Base-by-base conservation (phyloP, 2,329 filamentous ascomycete species). In the Colletotrichum godetiae region DNA sequence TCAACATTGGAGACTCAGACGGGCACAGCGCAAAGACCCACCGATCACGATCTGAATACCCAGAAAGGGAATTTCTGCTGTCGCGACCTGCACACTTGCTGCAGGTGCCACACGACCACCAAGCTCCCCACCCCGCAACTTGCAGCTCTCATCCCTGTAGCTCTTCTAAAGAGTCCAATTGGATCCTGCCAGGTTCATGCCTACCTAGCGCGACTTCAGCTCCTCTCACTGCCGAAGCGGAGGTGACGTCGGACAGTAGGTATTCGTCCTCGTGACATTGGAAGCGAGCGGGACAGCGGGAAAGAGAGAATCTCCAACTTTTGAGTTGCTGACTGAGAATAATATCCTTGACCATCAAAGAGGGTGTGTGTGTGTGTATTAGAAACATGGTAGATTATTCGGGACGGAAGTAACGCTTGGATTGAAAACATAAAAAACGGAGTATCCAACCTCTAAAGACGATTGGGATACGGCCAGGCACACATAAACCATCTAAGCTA, bases 1-100 rank as follows among this genome's bases (percentile, higher is more conserved):
- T 42, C 37, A 13, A 7, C 37, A 42, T 15, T 19, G 15, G 37
- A 42, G 37, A 42, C 13, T 42, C 37, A 42, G 5, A 19, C 37
- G 15, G 13, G 58, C 42, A 66, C 65, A 55, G 65, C 66, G 42
- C 60, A 57, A 35, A 37, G 4, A 13, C 24, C 64, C 53, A 29
- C 59, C 35, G 35, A 49, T 29, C 19, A 60, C 74, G 74, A 75
- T 74, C 60, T 74, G 74, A 65, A 67, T 75, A 74, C 74, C 72
- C 72, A 75, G 64, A 75, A 72, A 42, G 74, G 74, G 67, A 75
- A 74, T 60, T 24, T 71, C 37, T 37, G 67, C 60, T 65, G 66
- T 35, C 52, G 29, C 62, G 27, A 37, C 31, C n/a, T n/a, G n/a
- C n/a, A n/a, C n/a, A n/a, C n/a, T n/a, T n/a, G n/a, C 22, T 22